phyloP scores from a whole-genome alignment of 2,329 filamentous ascomycete species.

The Nemania bipapillata region DNA sequence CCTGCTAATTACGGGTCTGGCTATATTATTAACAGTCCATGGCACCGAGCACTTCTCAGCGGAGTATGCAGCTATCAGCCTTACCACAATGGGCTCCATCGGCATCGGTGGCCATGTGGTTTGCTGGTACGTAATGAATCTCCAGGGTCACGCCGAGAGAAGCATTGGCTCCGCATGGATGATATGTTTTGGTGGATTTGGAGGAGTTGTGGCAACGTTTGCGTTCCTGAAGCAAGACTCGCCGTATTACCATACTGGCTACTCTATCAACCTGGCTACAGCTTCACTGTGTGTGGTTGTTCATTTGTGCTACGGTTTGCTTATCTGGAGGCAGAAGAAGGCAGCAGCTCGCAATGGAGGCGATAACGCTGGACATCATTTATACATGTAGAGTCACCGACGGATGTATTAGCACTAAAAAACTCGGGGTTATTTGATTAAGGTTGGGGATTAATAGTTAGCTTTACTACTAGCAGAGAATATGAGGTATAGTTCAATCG shows the following conservation, averaged over 20 bases:
- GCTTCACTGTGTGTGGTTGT: slow-evolving; percentile 18
- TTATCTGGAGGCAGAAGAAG: slow-evolving; percentile 7
- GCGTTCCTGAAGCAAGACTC: slow-evolving; percentile 46
- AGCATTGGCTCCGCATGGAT: slow-evolving; percentile 49
- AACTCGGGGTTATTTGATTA: too few species aligned
- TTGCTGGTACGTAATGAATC: slow-evolving; percentile 57
- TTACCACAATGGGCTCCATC: slow-evolving; percentile 55
- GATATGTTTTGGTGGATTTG: slow-evolving; percentile 51
- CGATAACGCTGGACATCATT: neutral
- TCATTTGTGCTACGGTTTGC: slow-evolving; percentile 6
- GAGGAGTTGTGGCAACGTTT: slow-evolving; percentile 50
- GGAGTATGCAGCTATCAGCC: slow-evolving; percentile 55
- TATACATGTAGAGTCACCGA: too few species aligned
- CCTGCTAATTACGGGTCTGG: slow-evolving; percentile 45
- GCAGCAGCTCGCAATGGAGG: neutral
- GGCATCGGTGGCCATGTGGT: slow-evolving; percentile 45
- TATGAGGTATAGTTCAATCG: too few species aligned
- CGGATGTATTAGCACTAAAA: too few species aligned
- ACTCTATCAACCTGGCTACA: slow-evolving; percentile 37
- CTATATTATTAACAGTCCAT: slow-evolving; percentile 42
- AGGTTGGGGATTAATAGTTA: too few species aligned
- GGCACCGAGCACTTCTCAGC: slow-evolving; percentile 45
- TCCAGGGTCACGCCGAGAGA: slow-evolving; percentile 50
- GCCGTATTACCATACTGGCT: slow-evolving; percentile 47
- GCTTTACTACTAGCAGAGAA: too few species aligned